A percentile compares a stretch with the other conserved stretches of the same genome.
Conservation (phyloP, 192 early-diverging fungal genomes). For the Coemansia umbellata region DNA sequence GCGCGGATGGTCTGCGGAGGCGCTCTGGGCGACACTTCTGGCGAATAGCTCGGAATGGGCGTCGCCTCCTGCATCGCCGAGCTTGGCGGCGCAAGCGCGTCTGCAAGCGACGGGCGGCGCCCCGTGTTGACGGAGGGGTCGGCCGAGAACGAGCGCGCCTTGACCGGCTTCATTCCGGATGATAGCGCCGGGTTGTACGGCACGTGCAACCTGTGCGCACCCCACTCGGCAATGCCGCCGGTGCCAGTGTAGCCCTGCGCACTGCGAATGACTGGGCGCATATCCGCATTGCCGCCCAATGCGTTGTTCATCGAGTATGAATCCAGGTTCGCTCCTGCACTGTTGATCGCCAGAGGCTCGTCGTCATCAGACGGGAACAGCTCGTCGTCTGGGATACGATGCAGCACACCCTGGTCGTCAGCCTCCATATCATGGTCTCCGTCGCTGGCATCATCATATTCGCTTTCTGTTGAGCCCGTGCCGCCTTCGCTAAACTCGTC, state of each 20-base stretch:
- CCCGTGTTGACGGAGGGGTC: conserved; percentile 28
- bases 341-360: background rate
- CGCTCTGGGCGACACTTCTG: conserved; percentile 22
- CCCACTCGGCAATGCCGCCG: conserved; percentile 52
- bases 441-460: conserved; percentile 5
- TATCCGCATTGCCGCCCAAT: background rate
- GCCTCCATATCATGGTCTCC: background rate
- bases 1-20: conserved; percentile 17
- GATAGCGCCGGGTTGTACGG: conserved; percentile 27
- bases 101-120: conserved; percentile 46
- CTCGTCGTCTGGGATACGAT: conserved; percentile 41
- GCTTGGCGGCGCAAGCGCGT: conserved; percentile 39
- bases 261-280: conserved; percentile 18
- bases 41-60: conserved; percentile 13
- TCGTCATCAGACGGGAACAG: conserved; percentile 44
- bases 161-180: conserved; percentile 9
- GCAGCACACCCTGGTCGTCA: background rate
- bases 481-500: conserved; percentile 45
- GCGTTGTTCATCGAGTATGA: conserved; percentile 20
- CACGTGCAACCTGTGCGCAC: conserved; percentile 45
- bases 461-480: conserved; percentile 8
- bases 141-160: conserved; percentile 36
- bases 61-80: conserved; percentile 32
- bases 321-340: conserved; percentile 7
- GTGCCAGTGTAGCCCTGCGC: conserved; percentile 44